Base-by-base conservation (phyloP, 1,284 basidiomycete genomes). In the Phellinidium pouzarii region DNA sequence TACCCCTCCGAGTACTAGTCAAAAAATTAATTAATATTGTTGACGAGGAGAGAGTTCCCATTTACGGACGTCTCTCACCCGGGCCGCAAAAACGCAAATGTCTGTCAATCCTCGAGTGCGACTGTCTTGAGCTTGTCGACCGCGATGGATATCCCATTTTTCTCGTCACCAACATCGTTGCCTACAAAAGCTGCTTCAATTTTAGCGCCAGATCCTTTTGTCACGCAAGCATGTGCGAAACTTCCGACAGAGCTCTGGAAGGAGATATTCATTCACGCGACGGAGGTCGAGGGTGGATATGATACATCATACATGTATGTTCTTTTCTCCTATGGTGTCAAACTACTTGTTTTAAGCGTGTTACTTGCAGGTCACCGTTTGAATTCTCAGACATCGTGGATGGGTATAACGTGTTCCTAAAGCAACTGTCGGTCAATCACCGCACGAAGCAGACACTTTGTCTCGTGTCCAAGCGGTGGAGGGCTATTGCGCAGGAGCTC, bases 181-280 rank as follows among this genome's bases (percentile, higher is more conserved):
- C 11, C 36, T 17, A 11, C 48, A 20, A 31, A 37, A 8, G 27
- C 31, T 5, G 19, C 25, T 2, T 8, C 19, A 8, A 12, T 26
- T 4, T 37, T 27, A 17, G 23, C 14, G 40, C 40, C 27, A 8
- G 27, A 29, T n/a, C 37, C 40, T 9, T 20, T 2, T 23, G 22
- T 8, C 29, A 27, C 23, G 31, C 42, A 48, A 19, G 29, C 52
- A n/a, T 54, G 29, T 19, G 47, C 38, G 23, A 50, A 48, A n/a
- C 25, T 55, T 12, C 53, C 53, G 9, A 46, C 23, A 22, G 53
- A 55, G 44, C 36, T 55, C 9, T 51, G 48, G 53, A 41, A 42
- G 26, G 42, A 55, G 20, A 51, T 55, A 23, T 55, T 55, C n/a
- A n/a, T 48, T 11, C 38, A 50, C 27, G 53, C 53, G 36, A 55